These are phyloP conservation scores for Gossypium schwendimanii DNA, from an alignment of 441 rosid genomes.

Conservation along the genomic window DNA sequence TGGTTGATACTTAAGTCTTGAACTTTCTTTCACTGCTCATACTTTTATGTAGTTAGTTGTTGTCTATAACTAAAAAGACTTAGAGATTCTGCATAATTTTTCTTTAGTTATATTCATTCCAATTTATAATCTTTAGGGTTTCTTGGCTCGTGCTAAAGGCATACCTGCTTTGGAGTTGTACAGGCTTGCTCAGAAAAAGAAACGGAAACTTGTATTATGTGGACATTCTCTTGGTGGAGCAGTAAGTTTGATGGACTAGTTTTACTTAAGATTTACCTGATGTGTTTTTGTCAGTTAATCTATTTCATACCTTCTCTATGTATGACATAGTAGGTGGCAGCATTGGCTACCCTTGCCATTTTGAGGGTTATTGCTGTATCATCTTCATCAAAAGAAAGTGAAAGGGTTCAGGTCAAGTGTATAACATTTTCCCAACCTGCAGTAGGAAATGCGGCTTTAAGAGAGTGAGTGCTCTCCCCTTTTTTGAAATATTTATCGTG, in stretches of 20 bases:
- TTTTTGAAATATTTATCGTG: not conserved
- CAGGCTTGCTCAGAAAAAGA: constrained; percentile 92
- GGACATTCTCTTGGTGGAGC: constrained; percentile 99
- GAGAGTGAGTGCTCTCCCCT: constrained; percentile 57
- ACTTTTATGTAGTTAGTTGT: not conserved
- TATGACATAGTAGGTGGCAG: constrained; percentile 59
- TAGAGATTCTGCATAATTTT: not conserved
- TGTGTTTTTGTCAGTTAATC: constrained; percentile 1
- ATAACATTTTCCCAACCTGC: constrained; percentile 96
- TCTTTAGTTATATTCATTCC: constrained; percentile 8
- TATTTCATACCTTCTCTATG: constrained; percentile 8
- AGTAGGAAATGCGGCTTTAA: constrained; percentile 91
- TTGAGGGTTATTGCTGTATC: constrained; percentile 84
- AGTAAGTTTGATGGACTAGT: constrained; percentile 39
- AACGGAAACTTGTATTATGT: constrained; percentile 89
- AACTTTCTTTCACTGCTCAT: not conserved
- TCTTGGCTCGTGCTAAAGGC: constrained; percentile 96
- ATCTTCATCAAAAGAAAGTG: constrained; percentile 60
- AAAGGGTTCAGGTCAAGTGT: constrained; percentile 74
- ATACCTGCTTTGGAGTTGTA: constrained; percentile 95
- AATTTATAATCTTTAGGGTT: constrained; percentile 54
- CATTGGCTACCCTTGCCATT: constrained; percentile 93
- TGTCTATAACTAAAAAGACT: not conserved
- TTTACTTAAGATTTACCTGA: constrained; percentile 1
- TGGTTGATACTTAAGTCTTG: not conserved